Evolutionary conservation across 176 grass and related monocot genomes (phyloP), one percentile per base, ranked within the genome.

Genomic region (Guadua angustifolia): DNA sequence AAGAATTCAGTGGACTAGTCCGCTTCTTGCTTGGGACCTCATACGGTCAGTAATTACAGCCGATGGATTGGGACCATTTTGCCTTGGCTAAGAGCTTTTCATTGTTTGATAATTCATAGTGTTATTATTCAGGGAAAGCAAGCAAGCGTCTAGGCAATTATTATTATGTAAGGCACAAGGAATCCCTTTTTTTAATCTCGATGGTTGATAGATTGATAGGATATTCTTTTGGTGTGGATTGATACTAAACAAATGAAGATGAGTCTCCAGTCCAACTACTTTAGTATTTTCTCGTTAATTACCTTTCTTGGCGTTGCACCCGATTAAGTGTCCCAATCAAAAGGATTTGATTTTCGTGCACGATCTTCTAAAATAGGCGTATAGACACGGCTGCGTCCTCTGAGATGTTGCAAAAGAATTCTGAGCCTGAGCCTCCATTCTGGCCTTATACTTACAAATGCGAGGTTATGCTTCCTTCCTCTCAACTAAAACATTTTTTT

Each of bases 261-360:
- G 52, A 51, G 11, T 21, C 21, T 17, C 1, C 55, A 2, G 4
- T 13, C 60, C 39, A 69, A 40, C 79, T 1, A 16, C 12, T 67
- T 33, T 18, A 63, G 49, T 81, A 44, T 58, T 4, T 22, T 18
- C 13, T 16, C 69, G 5, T 47, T 35, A n/a, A n/a, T n/a, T n/a
- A 67, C 21, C 8, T 9, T 36, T 56, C 1, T 38, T 22, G 47
- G 21, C 24, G 66, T 38, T 57, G 67, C 58, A 36, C 3, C 24
- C 13, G 13, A 71, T 39, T 2, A 73, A 73, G 67, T 13, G 74
- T 84, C 81, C 12, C 69, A 0, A 40, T 88, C 59, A 73, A 5
- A 7, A 43, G 13, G 75, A 84, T 84, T 67, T 58, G 40, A 36
- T 40, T 47, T 57, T 29, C 25, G n/a, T 40, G 21, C 32, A 15